phyloP scores from a whole-genome alignment of 2,329 filamentous ascomycete species.

The Sodiomyces alkalinus region DNA sequence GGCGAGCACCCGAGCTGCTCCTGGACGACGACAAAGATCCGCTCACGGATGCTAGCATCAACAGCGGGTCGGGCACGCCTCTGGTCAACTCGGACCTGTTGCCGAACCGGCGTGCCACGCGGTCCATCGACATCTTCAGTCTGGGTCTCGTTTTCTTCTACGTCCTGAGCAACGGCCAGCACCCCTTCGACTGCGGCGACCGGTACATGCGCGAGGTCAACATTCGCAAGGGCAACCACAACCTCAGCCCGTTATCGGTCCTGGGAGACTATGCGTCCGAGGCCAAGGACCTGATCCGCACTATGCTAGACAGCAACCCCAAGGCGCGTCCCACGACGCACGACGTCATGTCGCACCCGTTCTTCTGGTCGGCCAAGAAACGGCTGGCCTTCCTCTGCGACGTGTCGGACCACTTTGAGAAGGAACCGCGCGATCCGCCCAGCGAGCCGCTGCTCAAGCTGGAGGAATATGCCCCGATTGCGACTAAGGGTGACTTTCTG shows the following conservation, averaged over 20 bases:
- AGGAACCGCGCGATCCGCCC: slow-evolving; percentile 73
- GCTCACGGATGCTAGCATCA: slow-evolving; percentile 35
- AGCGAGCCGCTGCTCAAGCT: slow-evolving; percentile 49
- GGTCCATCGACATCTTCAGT: slow-evolving; percentile 95
- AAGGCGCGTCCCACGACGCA: slow-evolving; percentile 52
- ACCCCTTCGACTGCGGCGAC: slow-evolving; percentile 89
- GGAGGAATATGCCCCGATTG: slow-evolving; percentile 33
- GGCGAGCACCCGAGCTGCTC: slow-evolving; percentile 89
- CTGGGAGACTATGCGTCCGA: slow-evolving; percentile 77
- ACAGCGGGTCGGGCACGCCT: slow-evolving; percentile 46
- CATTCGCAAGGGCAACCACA: slow-evolving; percentile 78
- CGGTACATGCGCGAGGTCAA: slow-evolving; percentile 95
- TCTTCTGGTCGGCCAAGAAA: slow-evolving; percentile 90
- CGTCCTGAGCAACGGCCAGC: slow-evolving; percentile 80
- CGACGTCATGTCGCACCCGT: slow-evolving; percentile 81
- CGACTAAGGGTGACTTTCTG: slow-evolving; percentile 63
- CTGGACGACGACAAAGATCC: slow-evolving; percentile 51
- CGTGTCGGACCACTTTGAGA: slow-evolving; percentile 91
- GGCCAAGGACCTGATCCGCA: slow-evolving; percentile 70
- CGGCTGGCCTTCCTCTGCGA: slow-evolving; percentile 88
- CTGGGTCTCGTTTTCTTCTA: slow-evolving; percentile 98
- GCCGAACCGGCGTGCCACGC: slow-evolving; percentile 67
- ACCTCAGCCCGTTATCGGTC: slow-evolving; percentile 53
- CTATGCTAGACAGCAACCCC: slow-evolving; percentile 52
- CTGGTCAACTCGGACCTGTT: slow-evolving; percentile 41